These are phyloP conservation scores for Hypoxylon sp. DNA, from an alignment of 2,329 filamentous ascomycete species.

Conservation along the genomic window DNA sequence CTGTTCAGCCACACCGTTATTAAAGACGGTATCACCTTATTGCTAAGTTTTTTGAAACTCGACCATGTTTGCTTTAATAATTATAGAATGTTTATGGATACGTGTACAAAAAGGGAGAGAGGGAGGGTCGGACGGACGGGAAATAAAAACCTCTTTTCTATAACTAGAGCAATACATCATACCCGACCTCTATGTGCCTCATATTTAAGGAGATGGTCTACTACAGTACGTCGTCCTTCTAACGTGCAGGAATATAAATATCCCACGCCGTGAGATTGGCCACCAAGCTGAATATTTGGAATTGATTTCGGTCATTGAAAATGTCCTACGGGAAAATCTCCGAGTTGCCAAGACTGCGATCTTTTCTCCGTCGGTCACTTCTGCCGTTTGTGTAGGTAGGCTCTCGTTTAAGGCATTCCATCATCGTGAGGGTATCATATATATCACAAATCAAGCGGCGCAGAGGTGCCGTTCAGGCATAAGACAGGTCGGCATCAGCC, in stretches of 20 bases:
- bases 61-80: too few species aligned
- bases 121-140: too few species aligned
- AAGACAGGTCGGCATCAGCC: neutral
- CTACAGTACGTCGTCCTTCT: neutral
- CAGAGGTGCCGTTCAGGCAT: neutral
- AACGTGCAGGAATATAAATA: conserved; percentile 4
- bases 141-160: too few species aligned
- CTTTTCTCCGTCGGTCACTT: conserved; percentile 9
- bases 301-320: conserved; percentile 34
- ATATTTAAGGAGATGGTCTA: neutral
- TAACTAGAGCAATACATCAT: too few species aligned
- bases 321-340: conserved; percentile 22
- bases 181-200: too few species aligned
- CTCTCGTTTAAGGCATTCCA: neutral
- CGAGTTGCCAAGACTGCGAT: conserved; percentile 19
- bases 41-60: too few species aligned
- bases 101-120: too few species aligned
- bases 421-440: neutral
- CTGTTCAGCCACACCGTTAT: too few species aligned
- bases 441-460: conserved; percentile 2
- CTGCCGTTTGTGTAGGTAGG: neutral
- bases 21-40: too few species aligned
- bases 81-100: too few species aligned
- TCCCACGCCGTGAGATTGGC: neutral
- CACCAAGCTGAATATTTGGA: conserved; percentile 20